phyloP scores from a whole-genome alignment of 345 rosid species.

The Citrus sp. region DNA sequence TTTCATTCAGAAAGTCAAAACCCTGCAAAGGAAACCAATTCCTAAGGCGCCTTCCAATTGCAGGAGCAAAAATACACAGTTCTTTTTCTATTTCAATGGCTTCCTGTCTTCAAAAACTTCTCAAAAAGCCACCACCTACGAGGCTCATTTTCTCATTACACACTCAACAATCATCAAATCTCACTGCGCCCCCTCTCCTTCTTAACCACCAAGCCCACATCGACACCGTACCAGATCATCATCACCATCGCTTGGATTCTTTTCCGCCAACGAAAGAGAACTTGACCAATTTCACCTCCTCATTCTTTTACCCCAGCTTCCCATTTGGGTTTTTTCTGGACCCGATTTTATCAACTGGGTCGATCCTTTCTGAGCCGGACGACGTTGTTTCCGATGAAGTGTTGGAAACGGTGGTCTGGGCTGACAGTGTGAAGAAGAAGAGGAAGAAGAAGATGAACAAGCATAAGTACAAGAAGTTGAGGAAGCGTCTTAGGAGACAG shows the following conservation, averaged over 20 bases:
- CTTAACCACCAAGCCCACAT: background rate
- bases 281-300: constrained; percentile 5
- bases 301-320: constrained; percentile 17
- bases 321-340: constrained; percentile 18
- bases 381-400: constrained; percentile 13
- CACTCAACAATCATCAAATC: background rate
- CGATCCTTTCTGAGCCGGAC: constrained; percentile 9
- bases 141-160: constrained; percentile 12
- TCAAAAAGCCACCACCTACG: constrained; percentile 8
- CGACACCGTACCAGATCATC: background rate
- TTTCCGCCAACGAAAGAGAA: background rate
- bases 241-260: background rate
- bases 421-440: constrained; percentile 71
- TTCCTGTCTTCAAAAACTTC: constrained; percentile 21
- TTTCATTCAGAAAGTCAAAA: background rate
- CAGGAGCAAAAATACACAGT: too few relatives aligned
- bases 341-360: constrained; percentile 21
- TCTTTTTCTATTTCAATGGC: constrained; percentile 12
- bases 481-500: constrained; percentile 46
- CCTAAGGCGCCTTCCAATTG: background rate
- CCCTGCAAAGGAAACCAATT: background rate
- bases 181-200: background rate
- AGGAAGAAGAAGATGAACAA: constrained; percentile 78
- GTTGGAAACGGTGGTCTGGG: constrained; percentile 32
- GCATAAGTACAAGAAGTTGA: constrained; percentile 52